Evolutionary conservation across 2,329 filamentous ascomycete species (phyloP), one percentile per base, ranked within the genome.

Genomic region (Akanthomyces dipterigenus): DNA sequence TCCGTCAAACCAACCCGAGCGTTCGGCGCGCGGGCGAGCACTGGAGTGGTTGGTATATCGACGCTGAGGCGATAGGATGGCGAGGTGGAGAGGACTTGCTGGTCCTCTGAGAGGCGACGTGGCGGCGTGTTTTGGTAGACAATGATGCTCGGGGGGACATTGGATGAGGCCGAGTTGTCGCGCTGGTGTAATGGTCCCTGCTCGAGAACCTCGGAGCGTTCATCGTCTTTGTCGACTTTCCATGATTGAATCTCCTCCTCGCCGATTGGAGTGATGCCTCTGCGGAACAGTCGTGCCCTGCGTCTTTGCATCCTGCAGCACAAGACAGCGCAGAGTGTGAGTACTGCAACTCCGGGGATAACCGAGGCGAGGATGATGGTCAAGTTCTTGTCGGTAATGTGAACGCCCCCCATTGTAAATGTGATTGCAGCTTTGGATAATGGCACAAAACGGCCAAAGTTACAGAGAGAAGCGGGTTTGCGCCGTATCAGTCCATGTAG

Each of bases 181-280:
- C 45, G 58, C 9, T 45, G 63, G 26, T 65, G 55, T 16, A 55
- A 61, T 24, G 63, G 26, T 26, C 62, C 62, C 20, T 45, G 46
- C 57, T 68, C 65, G 36, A 65, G 63, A 43, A 68, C 62, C n/a
- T 58, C 73, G 14, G 67, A 65, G 68, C 75, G 72, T 65, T 75
- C 69, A 45, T 69, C 65, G 54, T 66, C 61, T 11, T 68, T 70
- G 58, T 73, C 75, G 31, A 74, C 72, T 67, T 83, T 85, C 85
- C 85, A 88, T 4, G 82, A 85, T 65, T 83, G 82, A 62, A 88
- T 88, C 69, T 88, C 85, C 63, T 87, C 84, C 66, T 88, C 85
- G 64, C 82, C 79, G 63, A 88, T 86, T 14, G 85, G 85, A 0
- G 83, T 83, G 49, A 83, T 82, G 53, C 82, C 83, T 55, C 85